Conservation (phyloP, 108 stramenopile genomes). For the Parietichytrium sp. region DNA sequence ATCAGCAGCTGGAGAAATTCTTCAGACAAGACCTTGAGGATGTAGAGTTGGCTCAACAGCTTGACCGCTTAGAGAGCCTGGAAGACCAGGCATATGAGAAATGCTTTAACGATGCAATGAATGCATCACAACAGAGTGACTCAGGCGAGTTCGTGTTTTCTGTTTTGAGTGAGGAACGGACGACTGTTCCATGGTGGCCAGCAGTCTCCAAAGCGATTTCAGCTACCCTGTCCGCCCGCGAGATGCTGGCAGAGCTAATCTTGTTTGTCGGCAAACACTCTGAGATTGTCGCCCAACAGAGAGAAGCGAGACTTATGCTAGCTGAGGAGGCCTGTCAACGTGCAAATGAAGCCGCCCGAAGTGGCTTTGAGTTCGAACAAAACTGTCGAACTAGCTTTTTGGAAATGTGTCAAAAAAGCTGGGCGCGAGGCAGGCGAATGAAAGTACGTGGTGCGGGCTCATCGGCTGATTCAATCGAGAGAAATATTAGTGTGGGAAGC, state of each 20-base stretch:
- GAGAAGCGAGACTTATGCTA: neutral
- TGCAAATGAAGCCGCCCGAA: neutral
- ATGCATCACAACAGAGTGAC: no score
- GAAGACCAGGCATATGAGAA: no score
- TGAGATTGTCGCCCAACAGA: neutral
- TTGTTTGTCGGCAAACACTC: neutral
- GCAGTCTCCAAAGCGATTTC: neutral
- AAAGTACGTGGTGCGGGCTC: neutral
- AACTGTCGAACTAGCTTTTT: neutral
- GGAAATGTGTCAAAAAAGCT: neutral
- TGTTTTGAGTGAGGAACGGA: no score
- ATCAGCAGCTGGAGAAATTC: no score
- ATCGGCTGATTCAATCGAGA: neutral
- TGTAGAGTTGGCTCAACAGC: no score
- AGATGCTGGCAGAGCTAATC: neutral
- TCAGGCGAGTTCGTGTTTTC: no score
- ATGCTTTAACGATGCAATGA: no score
- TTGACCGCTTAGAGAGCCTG: no score
- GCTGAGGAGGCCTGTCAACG: constrained; percentile 13
- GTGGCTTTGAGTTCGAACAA: neutral
- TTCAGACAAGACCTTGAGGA: no score
- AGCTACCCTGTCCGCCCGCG: neutral
- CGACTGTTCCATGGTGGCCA: constrained; percentile 39
- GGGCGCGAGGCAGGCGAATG: neutral
- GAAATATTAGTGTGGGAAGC: neutral